These are phyloP conservation scores for Madurella fahalii DNA, from an alignment of 2,329 filamentous ascomycete species.

Conservation along the genomic window DNA sequence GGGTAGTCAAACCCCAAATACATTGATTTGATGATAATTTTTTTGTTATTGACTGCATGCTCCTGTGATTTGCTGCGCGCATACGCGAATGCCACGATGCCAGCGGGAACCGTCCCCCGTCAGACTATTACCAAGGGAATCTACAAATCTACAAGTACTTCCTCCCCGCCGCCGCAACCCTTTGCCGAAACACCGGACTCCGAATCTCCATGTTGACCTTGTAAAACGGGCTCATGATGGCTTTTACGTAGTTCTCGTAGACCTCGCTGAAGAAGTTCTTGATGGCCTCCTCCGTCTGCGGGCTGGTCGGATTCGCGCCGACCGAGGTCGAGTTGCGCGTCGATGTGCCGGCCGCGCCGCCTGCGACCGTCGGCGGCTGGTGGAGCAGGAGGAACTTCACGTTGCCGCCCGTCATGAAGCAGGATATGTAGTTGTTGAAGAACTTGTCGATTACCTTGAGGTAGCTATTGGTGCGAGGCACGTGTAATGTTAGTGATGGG, in stretches of 20 bases:
- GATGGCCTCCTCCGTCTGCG: constrained; percentile 92
- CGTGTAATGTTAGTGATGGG: not conserved
- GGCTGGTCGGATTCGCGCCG: constrained; percentile 77
- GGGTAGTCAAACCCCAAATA: constrained; percentile 15
- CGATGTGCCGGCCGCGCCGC: constrained; percentile 27
- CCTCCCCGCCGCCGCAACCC: constrained; percentile 81
- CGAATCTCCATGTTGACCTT: constrained; percentile 75
- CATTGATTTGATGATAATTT: constrained; percentile 11
- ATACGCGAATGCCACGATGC: not conserved
- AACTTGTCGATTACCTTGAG: constrained; percentile 96
- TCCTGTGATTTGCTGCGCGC: not conserved
- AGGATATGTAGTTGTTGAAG: constrained; percentile 91
- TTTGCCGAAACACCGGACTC: constrained; percentile 78
- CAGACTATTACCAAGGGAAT: not conserved
- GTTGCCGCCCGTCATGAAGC: constrained; percentile 89
- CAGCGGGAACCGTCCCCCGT: too few relatives aligned
- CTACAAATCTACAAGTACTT: constrained; percentile 68
- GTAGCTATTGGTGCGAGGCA: constrained; percentile 56
- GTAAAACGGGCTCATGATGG: constrained; percentile 97
- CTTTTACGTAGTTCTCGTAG: constrained; percentile 96
- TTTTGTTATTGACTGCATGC: not conserved
- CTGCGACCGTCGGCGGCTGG: constrained; percentile 57
- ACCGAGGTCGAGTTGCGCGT: constrained; percentile 64
- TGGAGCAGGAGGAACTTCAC: constrained; percentile 93
- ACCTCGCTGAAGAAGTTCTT: constrained; percentile 92